Percentiles rank a stretch among this genome's conserved stretches.
These are phyloP conservation scores for Tulasnella sp. DNA, from an alignment of 768 basidiomycete species.

Conservation along the genomic window DNA sequence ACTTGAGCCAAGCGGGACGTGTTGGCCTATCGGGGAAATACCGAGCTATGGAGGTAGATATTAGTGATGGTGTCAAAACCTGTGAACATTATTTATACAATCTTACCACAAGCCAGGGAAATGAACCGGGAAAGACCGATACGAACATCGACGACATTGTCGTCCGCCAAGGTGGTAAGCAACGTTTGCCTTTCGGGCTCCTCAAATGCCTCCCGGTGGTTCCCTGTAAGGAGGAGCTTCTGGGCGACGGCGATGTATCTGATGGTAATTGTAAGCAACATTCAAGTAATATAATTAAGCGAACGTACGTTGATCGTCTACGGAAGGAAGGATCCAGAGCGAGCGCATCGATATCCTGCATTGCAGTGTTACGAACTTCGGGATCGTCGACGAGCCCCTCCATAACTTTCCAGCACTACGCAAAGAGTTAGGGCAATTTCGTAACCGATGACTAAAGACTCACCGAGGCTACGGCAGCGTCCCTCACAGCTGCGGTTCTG, in stretches of 20 bases:
- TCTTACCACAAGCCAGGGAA: constrained; percentile 54
- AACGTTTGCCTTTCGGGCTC: constrained; percentile 55
- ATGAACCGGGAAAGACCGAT: constrained; percentile 79
- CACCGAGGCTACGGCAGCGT: constrained; percentile 64
- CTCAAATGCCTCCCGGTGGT: constrained; percentile 45
- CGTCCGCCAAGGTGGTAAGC: constrained; percentile 42
- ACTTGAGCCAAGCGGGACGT: constrained; percentile 19
- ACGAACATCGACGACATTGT: constrained; percentile 76
- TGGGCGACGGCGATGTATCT: constrained; percentile 76
- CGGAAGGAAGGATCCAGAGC: constrained; percentile 41
- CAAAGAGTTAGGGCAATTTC: constrained; percentile 13
- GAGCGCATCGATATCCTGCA: constrained; percentile 43
- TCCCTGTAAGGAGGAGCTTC: constrained; percentile 48
- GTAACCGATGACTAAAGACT: constrained; percentile 38
- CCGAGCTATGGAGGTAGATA: constrained; percentile 3
- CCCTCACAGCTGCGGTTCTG: constrained; percentile 77
- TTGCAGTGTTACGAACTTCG: constrained; percentile 41
- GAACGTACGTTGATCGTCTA: constrained; percentile 65
- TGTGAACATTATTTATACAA: constrained; percentile 9
- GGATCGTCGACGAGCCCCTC: constrained; percentile 35
- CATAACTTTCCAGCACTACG: constrained; percentile 35
- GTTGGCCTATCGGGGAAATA: constrained; percentile 13
- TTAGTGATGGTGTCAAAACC: neutral
- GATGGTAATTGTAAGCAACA: neutral
- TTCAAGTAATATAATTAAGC: neutral